These are phyloP conservation scores for Suillus subluteus DNA, from an alignment of 768 basidiomycete species.

Conservation along the genomic window DNA sequence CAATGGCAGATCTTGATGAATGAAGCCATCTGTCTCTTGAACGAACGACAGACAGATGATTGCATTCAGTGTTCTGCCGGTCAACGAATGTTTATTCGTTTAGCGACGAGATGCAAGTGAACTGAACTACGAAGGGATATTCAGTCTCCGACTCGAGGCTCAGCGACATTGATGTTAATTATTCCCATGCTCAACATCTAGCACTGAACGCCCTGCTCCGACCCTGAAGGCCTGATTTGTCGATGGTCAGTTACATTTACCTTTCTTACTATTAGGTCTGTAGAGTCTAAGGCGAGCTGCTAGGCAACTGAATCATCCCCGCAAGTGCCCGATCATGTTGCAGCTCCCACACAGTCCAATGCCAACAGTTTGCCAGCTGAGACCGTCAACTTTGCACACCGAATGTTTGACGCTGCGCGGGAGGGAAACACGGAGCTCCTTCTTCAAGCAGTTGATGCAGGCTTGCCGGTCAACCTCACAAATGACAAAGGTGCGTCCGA, in stretches of 20 bases:
- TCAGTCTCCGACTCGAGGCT: too few species aligned
- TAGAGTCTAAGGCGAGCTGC: not conserved
- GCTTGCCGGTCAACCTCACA: slow-evolving; percentile 72
- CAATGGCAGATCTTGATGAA: too few species aligned
- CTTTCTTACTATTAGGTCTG: not conserved
- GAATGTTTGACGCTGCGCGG: slow-evolving; percentile 78
- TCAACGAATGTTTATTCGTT: too few species aligned
- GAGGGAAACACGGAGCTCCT: slow-evolving; percentile 56
- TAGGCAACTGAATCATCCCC: slow-evolving; percentile 10
- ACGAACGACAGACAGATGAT: too few species aligned
- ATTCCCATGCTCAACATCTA: too few species aligned
- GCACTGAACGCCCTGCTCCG: not conserved
- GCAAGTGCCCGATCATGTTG: not conserved
- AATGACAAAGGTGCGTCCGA: slow-evolving; percentile 61
- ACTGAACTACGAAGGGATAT: too few species aligned
- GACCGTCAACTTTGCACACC: slow-evolving; percentile 56
- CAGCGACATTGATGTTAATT: too few species aligned
- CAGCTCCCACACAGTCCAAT: slow-evolving; percentile 2
- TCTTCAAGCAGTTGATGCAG: slow-evolving; percentile 63
- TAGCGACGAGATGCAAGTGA: too few species aligned
- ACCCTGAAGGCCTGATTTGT: not conserved
- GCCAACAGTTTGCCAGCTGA: slow-evolving; percentile 34
- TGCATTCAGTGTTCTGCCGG: too few species aligned
- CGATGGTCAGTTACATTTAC: not conserved
- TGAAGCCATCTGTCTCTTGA: too few species aligned